These are phyloP conservation scores for Harringtonia lauricola DNA, from an alignment of 2,329 filamentous ascomycete genomes.

Conservation along the genomic window DNA sequence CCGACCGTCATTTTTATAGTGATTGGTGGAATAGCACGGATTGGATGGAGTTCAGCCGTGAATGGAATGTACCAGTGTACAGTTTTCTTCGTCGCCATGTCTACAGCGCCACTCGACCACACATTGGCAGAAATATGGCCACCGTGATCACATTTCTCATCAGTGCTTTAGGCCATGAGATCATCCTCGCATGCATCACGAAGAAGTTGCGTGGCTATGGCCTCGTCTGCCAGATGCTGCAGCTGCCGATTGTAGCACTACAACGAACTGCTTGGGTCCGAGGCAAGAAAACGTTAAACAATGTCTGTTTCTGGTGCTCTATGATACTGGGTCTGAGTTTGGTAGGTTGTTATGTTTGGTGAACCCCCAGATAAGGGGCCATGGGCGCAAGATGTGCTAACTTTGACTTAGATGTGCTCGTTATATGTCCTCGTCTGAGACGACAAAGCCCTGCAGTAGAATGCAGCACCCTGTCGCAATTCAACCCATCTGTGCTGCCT, in stretches of 20 bases:
- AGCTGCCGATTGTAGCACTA: constrained; percentile 87
- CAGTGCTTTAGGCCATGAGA: constrained; percentile 79
- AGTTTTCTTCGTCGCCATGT: constrained; percentile 92
- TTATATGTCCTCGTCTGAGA: constrained; percentile 41
- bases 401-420: constrained; percentile 33
- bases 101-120: constrained; percentile 69
- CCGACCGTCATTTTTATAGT: constrained; percentile 84
- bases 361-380: too few relatives aligned
- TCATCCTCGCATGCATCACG: constrained; percentile 96
- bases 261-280: constrained; percentile 72
- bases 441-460: neutral
- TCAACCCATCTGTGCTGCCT: too few relatives aligned
- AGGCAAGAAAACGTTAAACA: constrained; percentile 69
- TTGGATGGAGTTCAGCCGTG: constrained; percentile 90
- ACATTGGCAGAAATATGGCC: constrained; percentile 65
- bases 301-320: constrained; percentile 81
- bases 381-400: too few relatives aligned
- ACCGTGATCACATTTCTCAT: constrained; percentile 89
- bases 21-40: constrained; percentile 71
- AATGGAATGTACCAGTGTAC: constrained; percentile 98
- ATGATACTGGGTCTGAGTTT: constrained; percentile 81
- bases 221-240: constrained; percentile 90
- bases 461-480: neutral
- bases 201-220: constrained; percentile 94
- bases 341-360: constrained; percentile 38